Conservation (phyloP, 1,139 yeast genomes). For the Yamadazyma oceani region DNA sequence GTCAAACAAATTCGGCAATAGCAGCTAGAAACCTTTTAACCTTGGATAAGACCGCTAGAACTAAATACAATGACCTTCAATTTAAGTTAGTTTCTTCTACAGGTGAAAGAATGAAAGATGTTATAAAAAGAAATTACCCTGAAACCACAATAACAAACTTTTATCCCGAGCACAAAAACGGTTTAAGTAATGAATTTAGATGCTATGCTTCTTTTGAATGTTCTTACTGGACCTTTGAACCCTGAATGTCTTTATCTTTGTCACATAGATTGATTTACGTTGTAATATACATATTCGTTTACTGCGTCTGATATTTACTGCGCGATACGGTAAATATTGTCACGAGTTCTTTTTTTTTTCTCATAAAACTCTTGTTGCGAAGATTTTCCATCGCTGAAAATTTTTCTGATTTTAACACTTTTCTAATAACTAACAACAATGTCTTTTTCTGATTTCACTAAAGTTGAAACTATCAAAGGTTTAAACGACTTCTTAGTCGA, state of each 20-base stretch:
- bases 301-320: slow-evolving; percentile 1
- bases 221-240: slow-evolving; percentile 33
- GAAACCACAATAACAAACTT: slow-evolving; percentile 64
- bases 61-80: slow-evolving; percentile 41
- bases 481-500: slow-evolving; percentile 87
- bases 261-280: neutral
- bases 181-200: slow-evolving; percentile 82
- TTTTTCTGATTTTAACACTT: slow-evolving; percentile 6
- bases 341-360: neutral
- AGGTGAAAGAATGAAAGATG: slow-evolving; percentile 79
- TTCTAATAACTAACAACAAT: slow-evolving; percentile 26
- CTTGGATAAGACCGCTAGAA: slow-evolving; percentile 33
- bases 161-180: slow-evolving; percentile 79
- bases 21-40: slow-evolving; percentile 65
- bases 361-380: slow-evolving; percentile 1
- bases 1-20: slow-evolving; percentile 72
- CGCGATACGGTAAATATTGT: neutral
- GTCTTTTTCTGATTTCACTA: slow-evolving; percentile 81
- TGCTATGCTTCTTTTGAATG: slow-evolving; percentile 78
- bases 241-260: neutral
- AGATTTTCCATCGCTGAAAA: slow-evolving; percentile 9
- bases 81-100: slow-evolving; percentile 71
- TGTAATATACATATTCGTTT: neutral
- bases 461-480: slow-evolving; percentile 77
- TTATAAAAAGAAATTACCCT: slow-evolving; percentile 63